Evolutionary conservation across 1,139 yeast genomes (phyloP).

Genomic region (Debaryomyces subglobosus): DNA sequence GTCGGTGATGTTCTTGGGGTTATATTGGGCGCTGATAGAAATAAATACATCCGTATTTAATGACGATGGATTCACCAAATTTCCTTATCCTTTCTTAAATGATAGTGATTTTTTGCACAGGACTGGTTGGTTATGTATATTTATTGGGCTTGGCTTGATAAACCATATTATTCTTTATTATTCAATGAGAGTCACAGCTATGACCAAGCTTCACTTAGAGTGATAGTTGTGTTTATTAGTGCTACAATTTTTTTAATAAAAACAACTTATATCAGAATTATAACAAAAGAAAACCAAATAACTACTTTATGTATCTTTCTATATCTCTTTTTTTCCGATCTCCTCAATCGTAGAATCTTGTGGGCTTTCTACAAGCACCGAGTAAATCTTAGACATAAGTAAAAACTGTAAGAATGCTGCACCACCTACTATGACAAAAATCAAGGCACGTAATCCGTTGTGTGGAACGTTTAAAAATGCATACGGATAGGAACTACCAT

Average conservation of each 20-base stretch:
- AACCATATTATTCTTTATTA: not conserved
- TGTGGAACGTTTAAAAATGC: constrained; percentile 61
- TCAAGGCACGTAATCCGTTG: constrained; percentile 42
- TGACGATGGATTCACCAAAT: constrained; percentile 15
- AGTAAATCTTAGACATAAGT: constrained; percentile 30
- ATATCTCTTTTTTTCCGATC: not conserved
- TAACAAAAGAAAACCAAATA: not conserved
- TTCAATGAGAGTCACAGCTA: not conserved
- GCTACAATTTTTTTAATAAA: not conserved
- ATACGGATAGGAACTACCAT: constrained; percentile 62
- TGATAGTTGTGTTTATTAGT: not conserved
- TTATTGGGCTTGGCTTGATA: not conserved
- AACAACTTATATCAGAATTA: not conserved
- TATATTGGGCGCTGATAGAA: constrained; percentile 12
- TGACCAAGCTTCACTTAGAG: not conserved
- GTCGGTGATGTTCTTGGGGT: constrained; percentile 8
- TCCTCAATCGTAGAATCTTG: constrained; percentile 1
- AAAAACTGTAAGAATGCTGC: constrained; percentile 45
- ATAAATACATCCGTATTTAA: constrained; percentile 11
- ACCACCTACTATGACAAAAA: constrained; percentile 54
- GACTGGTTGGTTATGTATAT: constrained; percentile 9
- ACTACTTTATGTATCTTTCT: not conserved
- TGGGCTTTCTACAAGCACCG: constrained; percentile 20
- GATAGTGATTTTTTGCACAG: constrained; percentile 10
- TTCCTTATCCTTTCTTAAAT: constrained; percentile 26